Evolutionary conservation across 106 monocot genomes (phyloP), one percentile per base, ranked within the genome.

Genomic region (Apostasia shenzhenica): DNA sequence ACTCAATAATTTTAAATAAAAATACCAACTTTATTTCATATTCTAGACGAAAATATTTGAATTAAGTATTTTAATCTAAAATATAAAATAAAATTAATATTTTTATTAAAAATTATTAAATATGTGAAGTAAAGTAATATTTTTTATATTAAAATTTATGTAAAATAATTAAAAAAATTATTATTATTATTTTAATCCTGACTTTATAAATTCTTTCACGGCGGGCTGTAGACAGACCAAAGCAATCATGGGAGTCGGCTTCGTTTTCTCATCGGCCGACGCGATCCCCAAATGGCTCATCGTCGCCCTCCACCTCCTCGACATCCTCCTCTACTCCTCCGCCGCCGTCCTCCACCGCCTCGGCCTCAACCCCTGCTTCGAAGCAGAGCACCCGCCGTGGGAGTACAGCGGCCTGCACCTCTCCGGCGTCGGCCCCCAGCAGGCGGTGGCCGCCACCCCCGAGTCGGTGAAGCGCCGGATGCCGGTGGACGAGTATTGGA

Each of bases 391-490:
- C 5, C 4, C 46, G 65, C 14, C 48, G 48, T 44, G 56, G 56
- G 12, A 13, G 26, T 1, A 26, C 26, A 26, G 38, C 14, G 57
- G 38, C 26, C 13, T 54, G 9, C 8, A 11, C 54, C 13, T 54
- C 54, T 54, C 54, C 26, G 26, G 26, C 9, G 54, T 13, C 8
- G 54, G 13, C 0, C 54, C 54, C 2, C 0, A 9, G 0, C 54
- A 10, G 54, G 9, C 54, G 54, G 54, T 54, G 5, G 9, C 14
- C 1, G 62, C 62, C 1, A 0, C 47, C n/a, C 51, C 56, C 2
- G 47, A 6, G 14, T 12, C 9, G 62, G 63, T 67, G 8, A 75
- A 75, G 50, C 42, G 57, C 1, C 26, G 45, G 59, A 14, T 71
- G 7, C 58, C 47, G 57, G 59, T 26, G 10, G 59, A 48, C 38